Percentiles rank a stretch among this genome's conserved stretches.
Conservation (phyloP, 305 asterid genomes). For the Plantago coronopus region DNA sequence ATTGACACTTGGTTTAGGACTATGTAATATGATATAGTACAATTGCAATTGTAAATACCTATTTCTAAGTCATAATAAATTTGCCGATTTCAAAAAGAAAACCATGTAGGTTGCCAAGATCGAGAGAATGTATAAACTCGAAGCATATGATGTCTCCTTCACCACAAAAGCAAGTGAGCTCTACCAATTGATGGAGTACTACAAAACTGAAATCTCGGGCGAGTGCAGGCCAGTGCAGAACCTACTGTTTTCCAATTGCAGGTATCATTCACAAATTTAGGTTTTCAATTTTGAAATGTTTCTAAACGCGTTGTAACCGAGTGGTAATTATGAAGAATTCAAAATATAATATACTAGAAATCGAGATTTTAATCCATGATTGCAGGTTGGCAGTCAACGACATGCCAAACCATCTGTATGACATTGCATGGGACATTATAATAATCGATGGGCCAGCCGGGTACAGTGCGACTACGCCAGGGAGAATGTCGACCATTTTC, state of each 20-base stretch:
- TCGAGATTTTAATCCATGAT: too few species aligned
- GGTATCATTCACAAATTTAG: background rate
- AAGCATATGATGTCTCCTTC: slow-evolving; percentile 71
- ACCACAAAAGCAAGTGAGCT: slow-evolving; percentile 59
- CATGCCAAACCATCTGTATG: slow-evolving; percentile 77
- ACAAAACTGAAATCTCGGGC: slow-evolving; percentile 28
- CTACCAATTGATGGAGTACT: slow-evolving; percentile 45
- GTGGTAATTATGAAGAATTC: too few species aligned
- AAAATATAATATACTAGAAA: too few species aligned
- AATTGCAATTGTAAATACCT: too few species aligned
- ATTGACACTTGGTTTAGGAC: too few species aligned
- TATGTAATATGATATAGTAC: too few species aligned
- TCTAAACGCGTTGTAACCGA: too few species aligned
- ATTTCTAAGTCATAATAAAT: too few species aligned
- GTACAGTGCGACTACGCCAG: slow-evolving; percentile 46
- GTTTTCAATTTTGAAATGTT: too few species aligned
- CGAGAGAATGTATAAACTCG: slow-evolving; percentile 21
- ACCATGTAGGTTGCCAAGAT: too few species aligned
- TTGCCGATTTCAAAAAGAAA: too few species aligned
- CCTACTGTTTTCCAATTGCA: slow-evolving; percentile 73
- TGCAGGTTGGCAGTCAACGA: slow-evolving; percentile 73
- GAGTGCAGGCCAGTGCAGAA: slow-evolving; percentile 79
- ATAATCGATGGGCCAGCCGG: slow-evolving; percentile 69
- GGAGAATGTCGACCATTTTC: slow-evolving; percentile 61
- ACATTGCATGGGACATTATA: slow-evolving; percentile 72